These are phyloP conservation scores for Friedmanniomyces simplex DNA, from an alignment of 495 filamentous ascomycete genomes.

Conservation along the genomic window DNA sequence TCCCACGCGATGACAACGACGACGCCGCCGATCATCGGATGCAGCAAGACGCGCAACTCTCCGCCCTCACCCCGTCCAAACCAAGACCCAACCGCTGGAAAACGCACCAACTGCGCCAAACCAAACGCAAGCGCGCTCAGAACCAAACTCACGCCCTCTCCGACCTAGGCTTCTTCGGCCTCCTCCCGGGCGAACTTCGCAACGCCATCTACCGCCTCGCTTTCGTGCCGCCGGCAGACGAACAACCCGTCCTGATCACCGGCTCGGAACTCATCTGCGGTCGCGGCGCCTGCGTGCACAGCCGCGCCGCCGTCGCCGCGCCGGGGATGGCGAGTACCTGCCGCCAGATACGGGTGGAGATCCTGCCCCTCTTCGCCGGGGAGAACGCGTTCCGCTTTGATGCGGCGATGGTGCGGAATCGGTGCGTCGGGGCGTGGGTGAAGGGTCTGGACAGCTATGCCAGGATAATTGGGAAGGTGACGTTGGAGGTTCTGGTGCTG, in stretches of 20 bases:
- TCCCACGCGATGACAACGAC: not conserved
- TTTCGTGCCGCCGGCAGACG: not conserved
- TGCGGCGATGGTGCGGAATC: slow-evolving; percentile 6
- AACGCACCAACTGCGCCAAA: slow-evolving; percentile 1
- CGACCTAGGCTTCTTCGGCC: slow-evolving; percentile 9
- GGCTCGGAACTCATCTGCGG: slow-evolving; percentile 5
- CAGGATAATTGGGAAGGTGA: not conserved
- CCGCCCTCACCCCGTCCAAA: not conserved
- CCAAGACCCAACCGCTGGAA: slow-evolving; percentile 1
- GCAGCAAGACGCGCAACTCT: not conserved
- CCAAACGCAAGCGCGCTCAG: not conserved
- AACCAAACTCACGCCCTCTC: not conserved
- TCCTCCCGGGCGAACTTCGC: slow-evolving; percentile 5
- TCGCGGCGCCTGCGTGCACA: slow-evolving; percentile 1
- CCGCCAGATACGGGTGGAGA: slow-evolving; percentile 2
- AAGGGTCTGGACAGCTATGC: not conserved
- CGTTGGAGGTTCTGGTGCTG: not conserved
- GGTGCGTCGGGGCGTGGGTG: not conserved
- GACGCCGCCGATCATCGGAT: no score
- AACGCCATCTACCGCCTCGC: slow-evolving; percentile 14
- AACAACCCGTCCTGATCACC: slow-evolving; percentile 1
- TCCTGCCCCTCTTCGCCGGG: slow-evolving; percentile 11
- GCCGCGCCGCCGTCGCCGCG: not conserved
- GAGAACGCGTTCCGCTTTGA: slow-evolving; percentile 12
- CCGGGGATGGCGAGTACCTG: slow-evolving; percentile 10